Conservation (phyloP, 306 rosid genomes). For the Sphenostylis stenocarpa region DNA sequence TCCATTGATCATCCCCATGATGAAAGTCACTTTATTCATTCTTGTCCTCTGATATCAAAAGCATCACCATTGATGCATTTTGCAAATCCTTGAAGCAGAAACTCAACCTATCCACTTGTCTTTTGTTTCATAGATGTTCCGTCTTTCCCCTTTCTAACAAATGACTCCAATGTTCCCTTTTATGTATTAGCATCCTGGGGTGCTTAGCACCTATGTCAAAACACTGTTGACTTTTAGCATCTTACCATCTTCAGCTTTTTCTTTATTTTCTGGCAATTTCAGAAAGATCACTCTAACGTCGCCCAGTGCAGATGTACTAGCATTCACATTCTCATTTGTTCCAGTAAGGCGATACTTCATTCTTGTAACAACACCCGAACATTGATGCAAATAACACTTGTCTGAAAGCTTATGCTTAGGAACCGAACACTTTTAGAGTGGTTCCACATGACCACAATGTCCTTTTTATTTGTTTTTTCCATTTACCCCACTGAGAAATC, state of each 20-base stretch:
- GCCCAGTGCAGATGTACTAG: background rate
- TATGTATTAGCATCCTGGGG: background rate
- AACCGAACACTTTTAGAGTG: background rate
- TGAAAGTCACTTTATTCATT: background rate
- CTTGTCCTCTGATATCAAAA: background rate
- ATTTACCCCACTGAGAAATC: background rate
- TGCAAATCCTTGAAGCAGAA: background rate
- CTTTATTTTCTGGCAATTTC: background rate
- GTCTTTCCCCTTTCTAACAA: background rate
- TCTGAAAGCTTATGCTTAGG: background rate
- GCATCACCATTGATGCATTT: background rate
- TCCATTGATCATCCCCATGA: background rate
- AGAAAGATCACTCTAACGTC: background rate
- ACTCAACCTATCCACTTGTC: background rate
- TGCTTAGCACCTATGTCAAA: background rate
- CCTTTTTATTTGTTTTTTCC: background rate
- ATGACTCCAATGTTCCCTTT: background rate
- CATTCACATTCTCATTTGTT: background rate
- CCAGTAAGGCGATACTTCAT: background rate
- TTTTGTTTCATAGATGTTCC: background rate
- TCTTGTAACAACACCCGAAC: background rate
- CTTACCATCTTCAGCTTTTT: background rate
- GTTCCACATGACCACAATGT: background rate
- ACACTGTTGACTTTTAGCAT: background rate
- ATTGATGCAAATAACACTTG: background rate